Percentiles rank a stretch among this genome's conserved stretches.
Evolutionary conservation across 805 yeast genomes (phyloP).

Genomic region (Wickerhamiella azyma): DNA sequence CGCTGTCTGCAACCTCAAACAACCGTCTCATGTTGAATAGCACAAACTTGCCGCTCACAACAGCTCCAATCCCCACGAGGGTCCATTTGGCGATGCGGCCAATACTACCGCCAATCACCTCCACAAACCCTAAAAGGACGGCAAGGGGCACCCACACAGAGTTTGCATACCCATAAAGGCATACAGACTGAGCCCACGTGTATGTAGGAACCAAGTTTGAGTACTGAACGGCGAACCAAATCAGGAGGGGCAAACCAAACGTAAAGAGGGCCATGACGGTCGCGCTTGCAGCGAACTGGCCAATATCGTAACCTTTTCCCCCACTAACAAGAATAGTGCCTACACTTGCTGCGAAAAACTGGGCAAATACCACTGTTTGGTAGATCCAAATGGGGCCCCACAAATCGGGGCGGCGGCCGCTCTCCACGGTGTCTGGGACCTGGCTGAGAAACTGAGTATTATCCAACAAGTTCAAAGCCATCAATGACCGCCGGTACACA

Average conservation of each 20-base stretch:
- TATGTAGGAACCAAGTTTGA: constrained; percentile 37
- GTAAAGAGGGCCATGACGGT: constrained; percentile 67
- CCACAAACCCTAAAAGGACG: constrained; percentile 40
- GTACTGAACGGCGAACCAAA: constrained; percentile 41
- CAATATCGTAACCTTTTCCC: constrained; percentile 38
- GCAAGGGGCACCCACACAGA: constrained; percentile 79
- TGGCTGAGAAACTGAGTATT: constrained; percentile 17
- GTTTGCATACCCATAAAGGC: constrained; percentile 77
- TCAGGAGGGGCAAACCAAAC: constrained; percentile 43
- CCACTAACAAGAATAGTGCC: constrained; percentile 41
- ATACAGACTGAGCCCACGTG: constrained; percentile 42
- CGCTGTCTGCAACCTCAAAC: constrained; percentile 15
- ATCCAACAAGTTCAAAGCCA: constrained; percentile 44
- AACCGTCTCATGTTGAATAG: constrained; percentile 33
- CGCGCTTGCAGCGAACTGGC: constrained; percentile 52
- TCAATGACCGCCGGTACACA: constrained; percentile 39
- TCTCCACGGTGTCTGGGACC: constrained; percentile 21
- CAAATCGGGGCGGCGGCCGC: constrained; percentile 45
- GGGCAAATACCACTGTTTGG: constrained; percentile 58
- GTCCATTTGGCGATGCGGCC: constrained; percentile 43
- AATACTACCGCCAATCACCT: constrained; percentile 32
- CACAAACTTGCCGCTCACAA: constrained; percentile 43
- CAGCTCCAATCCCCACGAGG: constrained; percentile 45
- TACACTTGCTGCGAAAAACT: constrained; percentile 64
- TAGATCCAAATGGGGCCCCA: constrained; percentile 90